Evolutionary conservation across 2,329 filamentous ascomycete genomes (phyloP).

Genomic region (Myriosclerotinia curreyana): DNA sequence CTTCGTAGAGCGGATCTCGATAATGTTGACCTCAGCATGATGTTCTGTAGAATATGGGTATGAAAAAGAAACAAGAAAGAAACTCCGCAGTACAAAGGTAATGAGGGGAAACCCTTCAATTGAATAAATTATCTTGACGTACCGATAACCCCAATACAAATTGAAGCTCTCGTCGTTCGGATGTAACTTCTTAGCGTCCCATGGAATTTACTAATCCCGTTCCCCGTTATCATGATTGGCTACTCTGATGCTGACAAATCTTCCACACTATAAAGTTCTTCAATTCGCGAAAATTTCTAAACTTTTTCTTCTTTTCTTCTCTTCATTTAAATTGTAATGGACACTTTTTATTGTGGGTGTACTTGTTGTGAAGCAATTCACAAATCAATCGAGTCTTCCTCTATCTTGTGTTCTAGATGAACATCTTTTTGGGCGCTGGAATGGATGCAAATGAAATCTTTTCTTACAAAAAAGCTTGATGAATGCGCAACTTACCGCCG

Average conservation of each 20-base stretch:
- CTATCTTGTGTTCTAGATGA: constrained; percentile 69
- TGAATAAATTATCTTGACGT: constrained; percentile 22
- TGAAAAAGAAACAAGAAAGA: constrained; percentile 42
- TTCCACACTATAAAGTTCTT: constrained; percentile 31
- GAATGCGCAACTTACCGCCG: constrained; percentile 66
- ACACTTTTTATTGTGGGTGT: constrained; percentile 71
- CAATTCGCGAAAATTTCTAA: constrained; percentile 29
- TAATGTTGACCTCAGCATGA: constrained; percentile 67
- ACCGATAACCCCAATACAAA: constrained; percentile 17
- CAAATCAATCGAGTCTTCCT: constrained; percentile 60
- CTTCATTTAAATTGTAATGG: constrained; percentile 55
- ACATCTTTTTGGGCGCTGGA: constrained; percentile 56
- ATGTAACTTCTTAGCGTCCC: constrained; percentile 22
- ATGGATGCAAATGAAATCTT: constrained; percentile 67
- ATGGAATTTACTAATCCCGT: constrained; percentile 30
- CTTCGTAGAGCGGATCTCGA: constrained; percentile 67
- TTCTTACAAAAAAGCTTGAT: constrained; percentile 34
- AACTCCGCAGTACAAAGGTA: constrained; percentile 27
- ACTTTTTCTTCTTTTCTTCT: constrained; percentile 40
- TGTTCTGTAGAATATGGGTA: constrained; percentile 55
- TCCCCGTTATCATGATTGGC: constrained; percentile 30
- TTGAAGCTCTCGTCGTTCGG: constrained; percentile 23
- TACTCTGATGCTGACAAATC: constrained; percentile 23
- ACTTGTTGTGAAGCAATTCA: constrained; percentile 48
- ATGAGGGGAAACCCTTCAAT: constrained; percentile 21